These are phyloP conservation scores for Trichoderma harzianum DNA, from an alignment of 2,329 filamentous ascomycete genomes.

Conservation along the genomic window DNA sequence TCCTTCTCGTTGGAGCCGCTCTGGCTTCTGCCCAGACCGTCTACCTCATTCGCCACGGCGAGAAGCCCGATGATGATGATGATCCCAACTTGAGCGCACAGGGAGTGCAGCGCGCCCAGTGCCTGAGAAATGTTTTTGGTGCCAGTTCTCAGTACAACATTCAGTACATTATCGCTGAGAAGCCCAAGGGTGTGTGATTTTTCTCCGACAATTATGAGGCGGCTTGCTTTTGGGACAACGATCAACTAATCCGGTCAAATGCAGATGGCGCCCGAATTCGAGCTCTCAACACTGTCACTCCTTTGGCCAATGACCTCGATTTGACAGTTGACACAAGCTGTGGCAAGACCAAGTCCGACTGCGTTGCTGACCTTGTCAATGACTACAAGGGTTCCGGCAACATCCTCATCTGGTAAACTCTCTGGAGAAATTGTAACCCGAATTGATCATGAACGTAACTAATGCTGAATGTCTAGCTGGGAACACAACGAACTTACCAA, in stretches of 20 bases:
- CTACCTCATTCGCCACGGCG: conserved; percentile 62
- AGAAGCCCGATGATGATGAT: conserved; percentile 53
- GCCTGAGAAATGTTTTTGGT: conserved; percentile 56
- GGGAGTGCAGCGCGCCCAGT: conserved; percentile 57
- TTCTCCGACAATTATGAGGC: too few relatives aligned
- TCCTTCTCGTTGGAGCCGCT: conserved; percentile 5
- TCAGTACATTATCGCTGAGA: conserved; percentile 56
- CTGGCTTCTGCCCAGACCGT: conserved; percentile 40
- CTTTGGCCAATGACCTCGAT: conserved; percentile 53
- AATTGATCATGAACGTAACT: neutral
- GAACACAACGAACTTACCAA: conserved; percentile 52
- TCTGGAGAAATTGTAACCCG: neutral
- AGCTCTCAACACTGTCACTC: conserved; percentile 55
- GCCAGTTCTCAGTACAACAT: conserved; percentile 51
- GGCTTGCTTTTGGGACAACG: neutral
- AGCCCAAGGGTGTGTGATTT: conserved; percentile 43
- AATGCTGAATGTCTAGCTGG: conserved; percentile 42
- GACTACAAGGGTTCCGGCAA: conserved; percentile 49
- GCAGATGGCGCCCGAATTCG: conserved; percentile 50
- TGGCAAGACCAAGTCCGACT: conserved; percentile 52
- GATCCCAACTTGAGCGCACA: conserved; percentile 44
- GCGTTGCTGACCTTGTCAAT: conserved; percentile 50
- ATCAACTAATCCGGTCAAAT: neutral
- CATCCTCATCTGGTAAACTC: conserved; percentile 51
- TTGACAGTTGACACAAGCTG: conserved; percentile 54